Conservation (phyloP, 768 basidiomycete genomes). For the Mycena maculata region DNA sequence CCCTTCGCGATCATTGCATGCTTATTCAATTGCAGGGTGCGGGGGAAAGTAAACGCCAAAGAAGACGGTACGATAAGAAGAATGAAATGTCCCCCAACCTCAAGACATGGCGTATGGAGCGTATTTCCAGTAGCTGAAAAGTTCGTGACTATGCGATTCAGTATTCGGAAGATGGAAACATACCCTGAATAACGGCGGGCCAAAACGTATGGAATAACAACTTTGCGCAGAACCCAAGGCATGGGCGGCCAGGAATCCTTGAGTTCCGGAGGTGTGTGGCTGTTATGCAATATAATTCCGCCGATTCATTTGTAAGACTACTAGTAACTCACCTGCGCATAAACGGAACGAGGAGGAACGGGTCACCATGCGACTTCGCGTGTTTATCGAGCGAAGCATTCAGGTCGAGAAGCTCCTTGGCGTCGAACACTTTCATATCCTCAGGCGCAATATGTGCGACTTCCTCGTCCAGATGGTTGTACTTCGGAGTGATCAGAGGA, state of each 20-base stretch:
- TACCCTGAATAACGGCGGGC: slow-evolving; percentile 49
- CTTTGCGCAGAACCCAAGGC: slow-evolving; percentile 50
- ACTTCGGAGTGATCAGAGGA: slow-evolving; percentile 35
- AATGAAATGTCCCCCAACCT: too few relatives aligned
- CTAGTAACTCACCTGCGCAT: slow-evolving; percentile 45
- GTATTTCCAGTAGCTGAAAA: slow-evolving; percentile 54
- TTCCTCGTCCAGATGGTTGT: slow-evolving; percentile 49
- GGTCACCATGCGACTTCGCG: slow-evolving; percentile 49
- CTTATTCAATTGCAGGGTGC: too few relatives aligned
- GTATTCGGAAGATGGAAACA: slow-evolving; percentile 14
- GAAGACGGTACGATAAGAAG: too few relatives aligned
- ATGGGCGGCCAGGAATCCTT: slow-evolving; percentile 48
- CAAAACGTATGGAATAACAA: slow-evolving; percentile 49
- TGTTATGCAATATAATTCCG: slow-evolving; percentile 18
- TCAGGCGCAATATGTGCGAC: slow-evolving; percentile 44
- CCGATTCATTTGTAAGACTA: background rate
- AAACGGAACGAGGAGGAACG: slow-evolving; percentile 47
- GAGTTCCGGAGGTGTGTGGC: slow-evolving; percentile 50
- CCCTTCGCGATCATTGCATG: too few relatives aligned
- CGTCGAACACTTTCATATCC: slow-evolving; percentile 44
- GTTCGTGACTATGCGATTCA: background rate
- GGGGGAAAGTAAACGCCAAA: too few relatives aligned
- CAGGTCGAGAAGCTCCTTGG: slow-evolving; percentile 40
- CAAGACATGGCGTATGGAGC: slow-evolving; percentile 48
- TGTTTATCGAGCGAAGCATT: slow-evolving; percentile 39